Percentiles rank a stretch among this genome's conserved stretches.
Evolutionary conservation across 2,329 filamentous ascomycete genomes (phyloP).

Genomic region (Aspergillus jensenii): DNA sequence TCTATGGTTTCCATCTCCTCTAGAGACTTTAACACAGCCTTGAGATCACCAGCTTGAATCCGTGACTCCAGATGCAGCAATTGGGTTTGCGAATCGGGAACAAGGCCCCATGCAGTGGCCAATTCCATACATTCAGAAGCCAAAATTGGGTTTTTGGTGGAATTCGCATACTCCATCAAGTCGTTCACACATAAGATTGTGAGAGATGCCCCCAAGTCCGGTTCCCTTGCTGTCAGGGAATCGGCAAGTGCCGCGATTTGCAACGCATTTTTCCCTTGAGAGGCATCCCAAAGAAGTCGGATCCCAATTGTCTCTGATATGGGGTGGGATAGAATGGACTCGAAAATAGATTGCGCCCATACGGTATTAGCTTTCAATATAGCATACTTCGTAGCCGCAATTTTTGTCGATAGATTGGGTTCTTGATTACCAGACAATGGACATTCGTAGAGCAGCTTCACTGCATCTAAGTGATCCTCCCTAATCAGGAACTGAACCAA

Average conservation of each 20-base stretch:
- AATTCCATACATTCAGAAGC: conserved; percentile 73
- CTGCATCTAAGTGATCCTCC: conserved; percentile 58
- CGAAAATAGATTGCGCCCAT: conserved; percentile 64
- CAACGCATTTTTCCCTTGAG: conserved; percentile 69
- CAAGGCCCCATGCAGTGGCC: conserved; percentile 63
- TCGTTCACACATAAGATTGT: conserved; percentile 74
- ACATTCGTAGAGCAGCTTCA: conserved; percentile 67
- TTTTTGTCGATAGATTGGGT: conserved; percentile 51
- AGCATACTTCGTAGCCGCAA: conserved; percentile 61
- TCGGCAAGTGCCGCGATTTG: conserved; percentile 72
- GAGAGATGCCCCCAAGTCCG: conserved; percentile 50
- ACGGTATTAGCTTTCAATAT: conserved; percentile 58
- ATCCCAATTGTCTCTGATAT: conserved; percentile 67
- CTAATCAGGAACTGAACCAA: conserved; percentile 65
- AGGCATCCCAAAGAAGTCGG: conserved; percentile 72
- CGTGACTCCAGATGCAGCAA: conserved; percentile 75
- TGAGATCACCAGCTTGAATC: conserved; percentile 69
- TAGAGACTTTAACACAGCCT: conserved; percentile 58
- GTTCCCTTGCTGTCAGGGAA: conserved; percentile 57
- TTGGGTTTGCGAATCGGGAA: conserved; percentile 68
- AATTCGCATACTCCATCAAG: conserved; percentile 70
- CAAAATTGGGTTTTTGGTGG: conserved; percentile 67
- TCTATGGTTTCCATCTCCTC: conserved; percentile 54
- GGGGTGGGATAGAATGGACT: conserved; percentile 45
- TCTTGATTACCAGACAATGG: conserved; percentile 44